Conservation (phyloP, 257 asterid genomes). For the Solanum phureja region DNA sequence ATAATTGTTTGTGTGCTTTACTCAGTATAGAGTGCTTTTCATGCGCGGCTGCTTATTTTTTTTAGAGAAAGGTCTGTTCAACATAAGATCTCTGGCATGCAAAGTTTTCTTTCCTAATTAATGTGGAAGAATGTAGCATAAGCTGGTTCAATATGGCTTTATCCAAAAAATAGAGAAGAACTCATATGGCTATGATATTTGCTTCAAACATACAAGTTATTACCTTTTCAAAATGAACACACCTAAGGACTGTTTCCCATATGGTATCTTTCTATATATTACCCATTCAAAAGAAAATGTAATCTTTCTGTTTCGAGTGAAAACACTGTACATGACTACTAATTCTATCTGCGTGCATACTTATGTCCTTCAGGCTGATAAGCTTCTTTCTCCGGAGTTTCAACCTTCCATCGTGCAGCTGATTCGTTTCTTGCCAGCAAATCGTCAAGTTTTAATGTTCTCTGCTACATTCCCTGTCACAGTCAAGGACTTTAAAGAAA, state of each 20-base stretch:
- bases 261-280: neutral
- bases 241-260: neutral
- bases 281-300: neutral
- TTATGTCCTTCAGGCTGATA: constrained; percentile 68
- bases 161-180: neutral
- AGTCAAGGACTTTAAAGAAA: constrained; percentile 75
- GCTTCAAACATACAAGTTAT: neutral
- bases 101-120: neutral
- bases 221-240: neutral
- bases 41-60: neutral
- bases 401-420: constrained; percentile 83
- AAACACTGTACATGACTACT: neutral
- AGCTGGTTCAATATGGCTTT: neutral
- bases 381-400: constrained; percentile 90
- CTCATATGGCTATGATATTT: neutral
- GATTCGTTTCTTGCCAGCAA: constrained; percentile 58
- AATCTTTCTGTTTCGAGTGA: neutral
- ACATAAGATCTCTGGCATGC: neutral
- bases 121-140: neutral
- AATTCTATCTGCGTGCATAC: neutral
- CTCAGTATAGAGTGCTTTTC: neutral
- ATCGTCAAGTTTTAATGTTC: constrained; percentile 84
- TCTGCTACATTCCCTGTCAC: constrained; percentile 94
- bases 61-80: neutral
- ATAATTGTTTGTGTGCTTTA: neutral